Evolutionary conservation across 768 basidiomycete species (phyloP).

Genomic region (Pholiota molesta): DNA sequence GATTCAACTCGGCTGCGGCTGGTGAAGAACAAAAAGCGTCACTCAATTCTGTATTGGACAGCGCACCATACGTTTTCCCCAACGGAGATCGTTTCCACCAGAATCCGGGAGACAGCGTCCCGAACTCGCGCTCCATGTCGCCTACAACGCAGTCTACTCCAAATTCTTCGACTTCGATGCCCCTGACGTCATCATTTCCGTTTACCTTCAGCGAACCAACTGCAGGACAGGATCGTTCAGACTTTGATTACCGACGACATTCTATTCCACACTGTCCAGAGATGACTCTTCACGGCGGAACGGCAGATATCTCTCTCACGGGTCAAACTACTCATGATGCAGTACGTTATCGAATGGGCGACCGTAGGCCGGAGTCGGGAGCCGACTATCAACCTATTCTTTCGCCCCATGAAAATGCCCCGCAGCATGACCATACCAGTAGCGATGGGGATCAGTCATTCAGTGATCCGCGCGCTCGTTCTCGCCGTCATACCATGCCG

Average conservation of each 20-base stretch:
- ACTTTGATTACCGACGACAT: slow-evolving; percentile 69
- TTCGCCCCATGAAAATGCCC: slow-evolving; percentile 53
- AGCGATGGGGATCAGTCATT: slow-evolving; percentile 56
- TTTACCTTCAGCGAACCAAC: slow-evolving; percentile 63
- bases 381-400: slow-evolving; percentile 47
- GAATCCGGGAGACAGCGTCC: slow-evolving; percentile 21
- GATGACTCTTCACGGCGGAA: slow-evolving; percentile 73
- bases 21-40: slow-evolving; percentile 30
- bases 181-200: slow-evolving; percentile 68
- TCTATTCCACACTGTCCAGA: slow-evolving; percentile 56
- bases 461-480: slow-evolving; percentile 41
- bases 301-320: slow-evolving; percentile 67
- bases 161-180: slow-evolving; percentile 61
- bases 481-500: slow-evolving; percentile 47
- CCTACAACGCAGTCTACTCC: slow-evolving; percentile 64
- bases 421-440: slow-evolving; percentile 55
- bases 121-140: slow-evolving; percentile 70
- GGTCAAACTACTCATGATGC: slow-evolving; percentile 50
- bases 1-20: slow-evolving; percentile 30
- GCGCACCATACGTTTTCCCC: slow-evolving; percentile 30
- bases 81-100: slow-evolving; percentile 27
- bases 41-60: slow-evolving; percentile 27
- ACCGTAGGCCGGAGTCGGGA: slow-evolving; percentile 51
- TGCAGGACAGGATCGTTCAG: slow-evolving; percentile 56
- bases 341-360: slow-evolving; percentile 59